Evolutionary conservation across 257 asterid genomes (phyloP).

Genomic region (Lycium barbarum): DNA sequence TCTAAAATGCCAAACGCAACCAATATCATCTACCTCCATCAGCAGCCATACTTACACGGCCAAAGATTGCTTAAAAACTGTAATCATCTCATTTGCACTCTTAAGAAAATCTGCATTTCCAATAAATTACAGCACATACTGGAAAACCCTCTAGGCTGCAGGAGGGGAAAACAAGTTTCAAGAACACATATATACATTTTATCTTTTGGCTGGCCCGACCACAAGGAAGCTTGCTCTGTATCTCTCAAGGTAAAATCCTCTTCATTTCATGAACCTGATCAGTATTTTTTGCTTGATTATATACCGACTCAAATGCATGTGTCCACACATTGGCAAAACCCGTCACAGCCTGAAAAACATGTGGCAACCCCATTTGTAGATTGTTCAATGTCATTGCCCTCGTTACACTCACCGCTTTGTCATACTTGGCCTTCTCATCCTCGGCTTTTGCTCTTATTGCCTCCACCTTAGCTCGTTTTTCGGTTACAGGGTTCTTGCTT

Average conservation of each 20-base stretch:
- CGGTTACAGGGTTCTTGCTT: constrained; percentile 63
- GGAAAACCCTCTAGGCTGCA: neutral
- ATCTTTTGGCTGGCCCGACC: neutral
- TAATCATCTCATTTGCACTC: neutral
- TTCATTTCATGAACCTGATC: constrained; percentile 62
- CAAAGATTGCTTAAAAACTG: neutral
- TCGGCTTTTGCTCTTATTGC: constrained; percentile 63
- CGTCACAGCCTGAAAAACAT: constrained; percentile 91
- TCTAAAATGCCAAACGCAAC: constrained; percentile 15
- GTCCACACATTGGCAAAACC: constrained; percentile 86
- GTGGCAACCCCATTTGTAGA: constrained; percentile 91
- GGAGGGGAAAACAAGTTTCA: constrained; percentile 15
- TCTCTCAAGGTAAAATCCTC: constrained; percentile 61
- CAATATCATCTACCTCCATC: constrained; percentile 24
- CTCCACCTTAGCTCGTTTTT: constrained; percentile 76
- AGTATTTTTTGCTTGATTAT: constrained; percentile 68
- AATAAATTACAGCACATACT: constrained; percentile 24
- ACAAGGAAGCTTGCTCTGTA: neutral
- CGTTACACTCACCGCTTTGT: constrained; percentile 71
- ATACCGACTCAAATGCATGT: constrained; percentile 79
- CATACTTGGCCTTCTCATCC: constrained; percentile 92
- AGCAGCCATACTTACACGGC: constrained; percentile 19
- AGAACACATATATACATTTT: constrained; percentile 26
- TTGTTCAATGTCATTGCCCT: constrained; percentile 87
- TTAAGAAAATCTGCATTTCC: constrained; percentile 21